Evolutionary conservation across 768 basidiomycete genomes (phyloP).

Genomic region (Cantharellus cinnabarinus): DNA sequence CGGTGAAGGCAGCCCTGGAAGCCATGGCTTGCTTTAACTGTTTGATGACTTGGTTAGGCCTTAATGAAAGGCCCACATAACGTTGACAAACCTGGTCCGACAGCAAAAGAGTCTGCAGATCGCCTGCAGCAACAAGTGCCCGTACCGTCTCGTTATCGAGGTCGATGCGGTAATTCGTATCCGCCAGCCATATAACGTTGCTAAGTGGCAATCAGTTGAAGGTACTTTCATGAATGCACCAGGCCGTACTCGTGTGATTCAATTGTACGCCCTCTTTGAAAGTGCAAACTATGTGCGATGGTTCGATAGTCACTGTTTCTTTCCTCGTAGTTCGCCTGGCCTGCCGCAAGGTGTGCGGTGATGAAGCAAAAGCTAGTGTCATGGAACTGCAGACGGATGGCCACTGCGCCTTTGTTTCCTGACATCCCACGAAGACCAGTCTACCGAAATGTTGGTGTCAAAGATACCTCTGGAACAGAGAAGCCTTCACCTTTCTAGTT

Average conservation of each 20-base stretch:
- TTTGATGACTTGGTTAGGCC: background rate
- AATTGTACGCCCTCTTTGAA: conserved; percentile 76
- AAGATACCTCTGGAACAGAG: conserved; percentile 14
- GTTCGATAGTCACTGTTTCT: conserved; percentile 84
- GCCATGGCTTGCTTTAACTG: conserved; percentile 54
- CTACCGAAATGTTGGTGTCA: conserved; percentile 9
- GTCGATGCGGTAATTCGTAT: conserved; percentile 88
- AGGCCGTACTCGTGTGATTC: conserved; percentile 65
- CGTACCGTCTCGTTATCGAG: conserved; percentile 68
- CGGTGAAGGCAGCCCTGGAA: conserved; percentile 48
- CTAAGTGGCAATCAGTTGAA: conserved; percentile 21
- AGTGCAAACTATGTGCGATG: conserved; percentile 64
- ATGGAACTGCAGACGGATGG: conserved; percentile 76
- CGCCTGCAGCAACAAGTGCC: conserved; percentile 36
- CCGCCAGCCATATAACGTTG: conserved; percentile 83
- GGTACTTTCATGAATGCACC: background rate
- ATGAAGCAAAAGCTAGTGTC: conserved; percentile 89
- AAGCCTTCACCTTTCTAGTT: conserved; percentile 59
- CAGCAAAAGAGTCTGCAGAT: conserved; percentile 52
- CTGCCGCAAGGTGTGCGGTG: conserved; percentile 93
- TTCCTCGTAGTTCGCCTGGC: conserved; percentile 74
- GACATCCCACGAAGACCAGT: conserved; percentile 58
- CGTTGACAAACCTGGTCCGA: conserved; percentile 57
- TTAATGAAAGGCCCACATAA: background rate
- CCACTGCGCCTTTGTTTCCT: conserved; percentile 93